phyloP scores from a whole-genome alignment of 2,329 filamentous ascomycete genomes.

The Fusarium nisikadoi region DNA sequence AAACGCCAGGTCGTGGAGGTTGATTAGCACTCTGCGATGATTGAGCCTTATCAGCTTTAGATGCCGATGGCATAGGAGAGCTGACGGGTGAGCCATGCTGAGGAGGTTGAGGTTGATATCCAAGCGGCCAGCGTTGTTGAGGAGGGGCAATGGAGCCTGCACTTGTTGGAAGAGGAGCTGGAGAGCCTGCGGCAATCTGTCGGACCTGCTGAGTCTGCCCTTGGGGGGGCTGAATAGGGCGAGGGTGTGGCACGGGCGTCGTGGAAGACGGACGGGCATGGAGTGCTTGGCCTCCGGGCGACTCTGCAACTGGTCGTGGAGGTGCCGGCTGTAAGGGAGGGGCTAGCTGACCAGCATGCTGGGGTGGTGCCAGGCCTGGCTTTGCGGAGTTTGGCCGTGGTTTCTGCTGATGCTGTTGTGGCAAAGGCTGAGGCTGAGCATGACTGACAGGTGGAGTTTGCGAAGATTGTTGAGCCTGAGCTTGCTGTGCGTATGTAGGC shows the following conservation, averaged over 20 bases:
- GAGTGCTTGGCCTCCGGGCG: conserved; percentile 35
- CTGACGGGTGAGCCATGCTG: conserved; percentile 44
- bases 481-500: conserved; percentile 9
- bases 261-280: conserved; percentile 47
- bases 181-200: conserved; percentile 49
- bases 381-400: conserved; percentile 43
- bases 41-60: conserved; percentile 43
- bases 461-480: conserved; percentile 28
- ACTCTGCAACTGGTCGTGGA: conserved; percentile 40
- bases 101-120: conserved; percentile 44
- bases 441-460: conserved; percentile 33
- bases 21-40: conserved; percentile 47
- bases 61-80: conserved; percentile 40
- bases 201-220: conserved; percentile 42
- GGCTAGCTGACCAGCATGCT: conserved; percentile 50
- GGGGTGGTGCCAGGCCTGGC: conserved; percentile 50
- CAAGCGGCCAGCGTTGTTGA: conserved; percentile 51
- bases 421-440: conserved; percentile 30
- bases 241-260: conserved; percentile 50
- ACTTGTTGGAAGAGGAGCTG: conserved; percentile 39
- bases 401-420: conserved; percentile 38
- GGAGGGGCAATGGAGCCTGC: conserved; percentile 41
- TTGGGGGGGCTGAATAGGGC: conserved; percentile 48
- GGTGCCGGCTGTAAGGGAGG: conserved; percentile 51
- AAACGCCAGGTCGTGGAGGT: conserved; percentile 51